Evolutionary conservation across 2,329 filamentous ascomycete species (phyloP).

Genomic region (Neurospora sp.): DNA sequence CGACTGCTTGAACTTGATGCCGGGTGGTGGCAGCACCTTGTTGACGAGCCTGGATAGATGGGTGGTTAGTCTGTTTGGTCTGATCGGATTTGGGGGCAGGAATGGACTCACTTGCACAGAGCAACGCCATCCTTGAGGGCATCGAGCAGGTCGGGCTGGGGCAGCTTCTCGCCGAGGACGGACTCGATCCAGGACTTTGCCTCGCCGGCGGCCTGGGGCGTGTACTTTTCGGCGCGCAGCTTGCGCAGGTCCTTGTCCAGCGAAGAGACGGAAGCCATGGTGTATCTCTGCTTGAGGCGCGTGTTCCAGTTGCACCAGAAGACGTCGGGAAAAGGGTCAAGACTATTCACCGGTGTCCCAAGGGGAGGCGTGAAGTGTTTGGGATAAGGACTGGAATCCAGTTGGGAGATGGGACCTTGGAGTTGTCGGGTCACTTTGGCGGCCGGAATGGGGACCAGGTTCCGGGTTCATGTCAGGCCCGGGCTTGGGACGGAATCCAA

Average conservation of each 20-base stretch:
- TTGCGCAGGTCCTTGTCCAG: slow-evolving; percentile 93
- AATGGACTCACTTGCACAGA: slow-evolving; percentile 67
- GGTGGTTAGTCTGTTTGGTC: slow-evolving; percentile 6
- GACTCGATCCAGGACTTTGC: slow-evolving; percentile 78
- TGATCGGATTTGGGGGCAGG: not conserved
- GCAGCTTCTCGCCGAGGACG: slow-evolving; percentile 61
- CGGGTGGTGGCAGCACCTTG: slow-evolving; percentile 62
- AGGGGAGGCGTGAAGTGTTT: not conserved
- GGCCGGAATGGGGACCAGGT: not conserved
- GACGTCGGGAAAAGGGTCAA: not conserved
- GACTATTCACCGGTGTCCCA: not conserved
- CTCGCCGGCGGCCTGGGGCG: slow-evolving; percentile 80
- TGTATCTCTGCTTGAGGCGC: not conserved
- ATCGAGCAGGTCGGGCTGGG: slow-evolving; percentile 69
- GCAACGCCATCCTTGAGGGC: slow-evolving; percentile 82
- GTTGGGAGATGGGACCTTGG: not conserved
- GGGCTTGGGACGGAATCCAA: not conserved
- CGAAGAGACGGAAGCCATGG: slow-evolving; percentile 87
- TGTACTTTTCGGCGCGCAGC: slow-evolving; percentile 87
- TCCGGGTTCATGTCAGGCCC: not conserved
- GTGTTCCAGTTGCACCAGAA: not conserved
- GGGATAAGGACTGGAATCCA: not conserved
- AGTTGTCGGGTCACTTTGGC: not conserved
- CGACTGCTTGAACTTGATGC: slow-evolving; percentile 83
- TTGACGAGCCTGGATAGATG: slow-evolving; percentile 61